Percentiles rank a stretch among this genome's conserved stretches.
These are phyloP conservation scores for Curvularia eragrostidis DNA, from an alignment of 2,329 filamentous ascomycete genomes.

Conservation along the genomic window DNA sequence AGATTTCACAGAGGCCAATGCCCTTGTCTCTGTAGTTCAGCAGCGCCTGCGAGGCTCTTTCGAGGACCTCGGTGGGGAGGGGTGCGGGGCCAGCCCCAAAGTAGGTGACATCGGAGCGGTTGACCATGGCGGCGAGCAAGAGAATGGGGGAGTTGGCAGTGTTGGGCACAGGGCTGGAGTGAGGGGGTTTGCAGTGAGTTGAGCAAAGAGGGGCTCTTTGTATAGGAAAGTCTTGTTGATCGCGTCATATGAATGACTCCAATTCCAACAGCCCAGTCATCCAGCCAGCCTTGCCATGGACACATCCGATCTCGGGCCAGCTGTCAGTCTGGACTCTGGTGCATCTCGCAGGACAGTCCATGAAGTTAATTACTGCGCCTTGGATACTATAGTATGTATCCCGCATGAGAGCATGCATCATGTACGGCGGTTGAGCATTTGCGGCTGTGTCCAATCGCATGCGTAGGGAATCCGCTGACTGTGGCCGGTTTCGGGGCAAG, in stretches of 20 bases:
- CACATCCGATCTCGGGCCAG: slow-evolving; percentile 34
- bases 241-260: slow-evolving; percentile 43
- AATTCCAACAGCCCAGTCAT: slow-evolving; percentile 15
- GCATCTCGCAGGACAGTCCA: slow-evolving; percentile 3
- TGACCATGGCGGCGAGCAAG: slow-evolving; percentile 63
- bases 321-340: slow-evolving; percentile 12
- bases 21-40: slow-evolving; percentile 83
- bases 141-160: slow-evolving; percentile 4
- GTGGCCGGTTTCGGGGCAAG: slow-evolving; percentile 27
- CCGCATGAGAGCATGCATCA: slow-evolving; percentile 25
- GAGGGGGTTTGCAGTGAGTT: slow-evolving; percentile 8
- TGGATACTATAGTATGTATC: slow-evolving; percentile 10
- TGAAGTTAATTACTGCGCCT: not conserved
- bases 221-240: slow-evolving; percentile 25
- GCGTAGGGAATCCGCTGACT: slow-evolving; percentile 38
- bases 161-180: not conserved
- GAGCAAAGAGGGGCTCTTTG: slow-evolving; percentile 14
- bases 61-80: slow-evolving; percentile 80
- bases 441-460: slow-evolving; percentile 35
- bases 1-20: slow-evolving; percentile 87
- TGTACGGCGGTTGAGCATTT: slow-evolving; percentile 31
- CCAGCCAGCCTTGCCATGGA: slow-evolving; percentile 6
- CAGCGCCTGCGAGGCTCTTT: slow-evolving; percentile 76
- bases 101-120: slow-evolving; percentile 77
- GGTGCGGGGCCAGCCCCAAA: slow-evolving; percentile 92